Percentiles rank a stretch among this genome's conserved stretches.
These are phyloP conservation scores for Thalassiosira profunda DNA, from an alignment of 108 stramenopile genomes.

Conservation along the genomic window DNA sequence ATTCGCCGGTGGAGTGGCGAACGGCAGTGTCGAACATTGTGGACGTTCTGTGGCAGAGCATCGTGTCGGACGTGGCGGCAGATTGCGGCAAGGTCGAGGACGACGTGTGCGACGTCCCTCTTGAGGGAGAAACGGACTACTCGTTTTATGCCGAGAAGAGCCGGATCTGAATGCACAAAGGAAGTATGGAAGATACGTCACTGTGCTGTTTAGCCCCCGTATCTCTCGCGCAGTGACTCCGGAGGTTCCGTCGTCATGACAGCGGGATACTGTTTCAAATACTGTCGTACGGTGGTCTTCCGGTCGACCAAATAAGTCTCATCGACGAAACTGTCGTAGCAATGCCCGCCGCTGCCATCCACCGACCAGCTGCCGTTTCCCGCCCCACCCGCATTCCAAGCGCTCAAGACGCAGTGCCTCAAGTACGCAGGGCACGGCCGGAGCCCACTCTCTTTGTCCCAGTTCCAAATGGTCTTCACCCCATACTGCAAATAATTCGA, in stretches of 20 bases:
- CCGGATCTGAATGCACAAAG: not conserved
- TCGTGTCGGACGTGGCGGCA: conserved; percentile 41
- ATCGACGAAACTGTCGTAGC: conserved; percentile 42
- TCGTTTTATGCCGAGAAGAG: conserved; percentile 4
- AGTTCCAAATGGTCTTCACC: conserved; percentile 73
- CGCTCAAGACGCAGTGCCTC: conserved; percentile 55
- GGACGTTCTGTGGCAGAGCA: conserved; percentile 56
- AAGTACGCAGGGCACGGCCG: conserved; percentile 53
- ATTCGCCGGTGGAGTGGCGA: conserved; percentile 50
- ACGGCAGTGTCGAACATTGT: conserved; percentile 23
- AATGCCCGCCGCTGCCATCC: conserved; percentile 48
- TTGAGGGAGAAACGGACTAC: not conserved
- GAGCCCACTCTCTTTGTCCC: conserved; percentile 39
- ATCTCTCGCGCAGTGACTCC: conserved; percentile 48
- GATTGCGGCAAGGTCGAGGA: conserved; percentile 32
- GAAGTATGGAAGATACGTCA: not conserved
- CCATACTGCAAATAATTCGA: conserved; percentile 61
- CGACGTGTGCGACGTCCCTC: conserved; percentile 1
- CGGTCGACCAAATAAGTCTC: conserved; percentile 65
- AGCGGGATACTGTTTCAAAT: conserved; percentile 42
- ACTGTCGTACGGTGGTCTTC: conserved; percentile 46
- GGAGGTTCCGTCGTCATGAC: conserved; percentile 60
- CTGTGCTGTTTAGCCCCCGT: conserved; percentile 65
- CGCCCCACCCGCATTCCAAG: conserved; percentile 23
- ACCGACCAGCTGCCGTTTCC: not conserved